These are phyloP conservation scores for Pochonia chlamydosporia DNA, from an alignment of 2,329 filamentous ascomycete genomes.

Conservation along the genomic window DNA sequence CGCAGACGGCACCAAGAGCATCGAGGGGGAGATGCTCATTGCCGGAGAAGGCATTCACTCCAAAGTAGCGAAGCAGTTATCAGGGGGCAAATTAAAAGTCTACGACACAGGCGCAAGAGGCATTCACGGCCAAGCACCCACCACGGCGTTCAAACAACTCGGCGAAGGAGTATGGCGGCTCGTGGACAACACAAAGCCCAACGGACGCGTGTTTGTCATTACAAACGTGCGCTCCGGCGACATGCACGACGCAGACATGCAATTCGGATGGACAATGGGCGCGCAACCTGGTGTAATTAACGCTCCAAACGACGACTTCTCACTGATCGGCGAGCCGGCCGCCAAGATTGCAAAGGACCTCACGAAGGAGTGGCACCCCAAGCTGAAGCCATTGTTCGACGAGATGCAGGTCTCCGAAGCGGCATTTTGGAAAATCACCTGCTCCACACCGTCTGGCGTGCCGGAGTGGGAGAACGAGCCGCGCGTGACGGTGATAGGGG, in stretches of 20 bases:
- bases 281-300: constrained; percentile 51
- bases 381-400: constrained; percentile 51
- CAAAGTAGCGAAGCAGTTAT: constrained; percentile 53
- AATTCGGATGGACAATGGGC: constrained; percentile 61
- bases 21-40: constrained; percentile 53
- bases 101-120: constrained; percentile 59
- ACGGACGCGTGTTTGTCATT: constrained; percentile 48
- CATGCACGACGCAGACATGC: constrained; percentile 48
- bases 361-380: constrained; percentile 48
- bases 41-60: constrained; percentile 60
- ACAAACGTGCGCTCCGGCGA: constrained; percentile 58
- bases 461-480: constrained; percentile 55
- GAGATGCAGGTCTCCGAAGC: constrained; percentile 51
- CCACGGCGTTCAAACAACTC: constrained; percentile 52
- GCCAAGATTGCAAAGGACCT: constrained; percentile 52
- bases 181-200: constrained; percentile 38
- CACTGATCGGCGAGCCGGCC: constrained; percentile 49
- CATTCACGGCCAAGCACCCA: constrained; percentile 61
- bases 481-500: constrained; percentile 53
- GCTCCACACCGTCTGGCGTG: constrained; percentile 52
- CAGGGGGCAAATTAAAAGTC: constrained; percentile 50
- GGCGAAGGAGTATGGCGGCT: constrained; percentile 60
- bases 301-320: constrained; percentile 54
- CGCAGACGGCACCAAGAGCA: constrained; percentile 51
- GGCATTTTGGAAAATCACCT: constrained; percentile 63